A percentile compares a stretch with the other conserved stretches of the same genome.
These are phyloP conservation scores for Chlamydomonas schloesseri DNA, from an alignment of 139 green algal species.

Conservation along the genomic window DNA sequence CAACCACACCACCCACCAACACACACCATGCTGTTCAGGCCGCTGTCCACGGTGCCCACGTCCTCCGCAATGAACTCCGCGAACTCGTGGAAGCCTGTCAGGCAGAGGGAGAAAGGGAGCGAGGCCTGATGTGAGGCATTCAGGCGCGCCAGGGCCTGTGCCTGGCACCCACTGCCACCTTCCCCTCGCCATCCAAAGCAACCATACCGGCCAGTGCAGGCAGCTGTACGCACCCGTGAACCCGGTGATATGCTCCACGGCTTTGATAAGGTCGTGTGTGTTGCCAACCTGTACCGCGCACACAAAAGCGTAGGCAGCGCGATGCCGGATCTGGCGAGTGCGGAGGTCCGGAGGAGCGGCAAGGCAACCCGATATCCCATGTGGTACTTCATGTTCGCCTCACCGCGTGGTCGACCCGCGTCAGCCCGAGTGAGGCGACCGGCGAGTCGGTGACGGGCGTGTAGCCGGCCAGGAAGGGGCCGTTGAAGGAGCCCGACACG, in stretches of 20 bases:
- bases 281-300: slow-evolving; percentile 74
- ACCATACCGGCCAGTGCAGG: too few species aligned
- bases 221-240: slow-evolving; percentile 57
- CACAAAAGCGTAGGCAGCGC: too few species aligned
- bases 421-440: slow-evolving; percentile 76
- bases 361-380: too few species aligned
- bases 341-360: too few species aligned
- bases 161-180: too few species aligned
- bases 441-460: slow-evolving; percentile 55
- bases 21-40: slow-evolving; percentile 90
- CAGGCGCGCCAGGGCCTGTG: too few species aligned
- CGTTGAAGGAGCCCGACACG: slow-evolving; percentile 42
- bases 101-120: too few species aligned
- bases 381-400: too few species aligned
- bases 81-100: slow-evolving; percentile 97
- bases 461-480: slow-evolving; percentile 89
- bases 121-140: too few species aligned
- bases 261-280: slow-evolving; percentile 81
- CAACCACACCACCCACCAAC: too few species aligned
- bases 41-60: slow-evolving; percentile 94
- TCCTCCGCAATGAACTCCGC: slow-evolving; percentile 97
- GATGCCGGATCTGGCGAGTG: too few species aligned
- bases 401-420: slow-evolving; percentile 95
- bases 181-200: too few species aligned
- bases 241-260: slow-evolving; percentile 87